Percentiles rank a stretch among this genome's conserved stretches.
Conservation (phyloP, 495 filamentous ascomycete genomes). For the Annulohypoxylon nitens region DNA sequence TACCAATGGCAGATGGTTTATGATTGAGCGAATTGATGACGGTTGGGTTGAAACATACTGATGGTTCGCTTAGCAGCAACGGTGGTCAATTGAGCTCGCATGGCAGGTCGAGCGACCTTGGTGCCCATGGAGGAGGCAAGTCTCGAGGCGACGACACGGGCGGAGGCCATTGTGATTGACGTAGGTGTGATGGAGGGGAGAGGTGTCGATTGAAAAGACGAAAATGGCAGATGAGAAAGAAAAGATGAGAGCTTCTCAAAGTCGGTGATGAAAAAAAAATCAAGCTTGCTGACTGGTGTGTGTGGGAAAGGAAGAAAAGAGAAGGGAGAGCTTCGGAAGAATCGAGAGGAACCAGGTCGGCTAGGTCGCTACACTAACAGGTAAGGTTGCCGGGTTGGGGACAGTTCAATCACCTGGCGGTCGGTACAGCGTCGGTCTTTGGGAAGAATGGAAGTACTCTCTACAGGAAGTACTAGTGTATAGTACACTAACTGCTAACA, state of each 20-base stretch:
- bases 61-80: constrained; percentile 77
- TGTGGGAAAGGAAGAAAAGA: constrained; percentile 57
- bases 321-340: constrained; percentile 52
- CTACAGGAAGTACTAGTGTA: background rate
- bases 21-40: constrained; percentile 27
- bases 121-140: constrained; percentile 77
- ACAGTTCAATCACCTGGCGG: constrained; percentile 21
- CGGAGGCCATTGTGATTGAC: constrained; percentile 77
- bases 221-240: constrained; percentile 52
- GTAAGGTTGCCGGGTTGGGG: constrained; percentile 37
- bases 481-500: background rate
- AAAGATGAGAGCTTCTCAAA: constrained; percentile 49
- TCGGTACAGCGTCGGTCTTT: constrained; percentile 32
- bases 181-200: constrained; percentile 55
- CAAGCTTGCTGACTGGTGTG: constrained; percentile 56
- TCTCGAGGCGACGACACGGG: constrained; percentile 77
- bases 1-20: constrained; percentile 22
- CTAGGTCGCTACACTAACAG: constrained; percentile 16
- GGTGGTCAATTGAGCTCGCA: constrained; percentile 69
- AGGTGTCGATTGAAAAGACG: constrained; percentile 56
- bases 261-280: constrained; percentile 50
- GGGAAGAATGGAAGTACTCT: constrained; percentile 19
- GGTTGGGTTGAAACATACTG: constrained; percentile 58
- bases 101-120: constrained; percentile 78
- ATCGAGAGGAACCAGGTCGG: constrained; percentile 45